Conservation (phyloP, 768 basidiomycete genomes). For the Mycena amicta region DNA sequence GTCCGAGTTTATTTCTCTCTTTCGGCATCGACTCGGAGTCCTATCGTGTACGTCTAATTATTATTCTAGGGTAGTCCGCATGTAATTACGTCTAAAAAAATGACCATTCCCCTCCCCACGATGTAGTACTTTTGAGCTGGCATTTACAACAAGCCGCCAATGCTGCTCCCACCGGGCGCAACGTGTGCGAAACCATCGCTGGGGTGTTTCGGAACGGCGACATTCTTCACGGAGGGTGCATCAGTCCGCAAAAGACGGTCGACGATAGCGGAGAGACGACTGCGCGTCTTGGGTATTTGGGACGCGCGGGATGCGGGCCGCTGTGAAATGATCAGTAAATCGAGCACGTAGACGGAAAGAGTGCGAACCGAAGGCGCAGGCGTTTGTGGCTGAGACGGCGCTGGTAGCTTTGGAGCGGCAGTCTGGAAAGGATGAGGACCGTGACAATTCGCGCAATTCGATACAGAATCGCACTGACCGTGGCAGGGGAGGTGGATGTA, state of each 20-base stretch:
- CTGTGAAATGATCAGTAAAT: not conserved
- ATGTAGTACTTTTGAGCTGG: not conserved
- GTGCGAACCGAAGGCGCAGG: not conserved
- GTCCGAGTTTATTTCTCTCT: not conserved
- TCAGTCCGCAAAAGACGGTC: not conserved
- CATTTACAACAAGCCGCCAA: slow-evolving; percentile 6
- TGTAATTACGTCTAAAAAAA: too few relatives aligned
- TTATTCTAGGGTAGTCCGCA: not conserved
- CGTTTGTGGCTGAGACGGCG: not conserved
- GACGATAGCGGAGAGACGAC: not conserved
- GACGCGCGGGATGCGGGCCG: not conserved
- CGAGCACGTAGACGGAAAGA: not conserved
- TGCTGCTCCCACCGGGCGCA: slow-evolving; percentile 3
- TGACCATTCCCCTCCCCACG: not conserved
- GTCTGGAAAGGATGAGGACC: not conserved
- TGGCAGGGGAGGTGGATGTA: too few relatives aligned
- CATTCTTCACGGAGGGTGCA: not conserved
- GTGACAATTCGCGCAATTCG: not conserved
- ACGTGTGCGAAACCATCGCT: slow-evolving; percentile 3
- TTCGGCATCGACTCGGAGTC: too few relatives aligned
- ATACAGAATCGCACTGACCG: not conserved
- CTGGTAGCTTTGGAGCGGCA: not conserved
- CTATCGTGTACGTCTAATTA: not conserved
- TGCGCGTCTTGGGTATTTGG: not conserved
- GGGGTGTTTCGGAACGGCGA: not conserved